A percentile compares a stretch with the other conserved stretches of the same genome.
Conservation (phyloP, 257 asterid species). For the Misopates orontium region DNA sequence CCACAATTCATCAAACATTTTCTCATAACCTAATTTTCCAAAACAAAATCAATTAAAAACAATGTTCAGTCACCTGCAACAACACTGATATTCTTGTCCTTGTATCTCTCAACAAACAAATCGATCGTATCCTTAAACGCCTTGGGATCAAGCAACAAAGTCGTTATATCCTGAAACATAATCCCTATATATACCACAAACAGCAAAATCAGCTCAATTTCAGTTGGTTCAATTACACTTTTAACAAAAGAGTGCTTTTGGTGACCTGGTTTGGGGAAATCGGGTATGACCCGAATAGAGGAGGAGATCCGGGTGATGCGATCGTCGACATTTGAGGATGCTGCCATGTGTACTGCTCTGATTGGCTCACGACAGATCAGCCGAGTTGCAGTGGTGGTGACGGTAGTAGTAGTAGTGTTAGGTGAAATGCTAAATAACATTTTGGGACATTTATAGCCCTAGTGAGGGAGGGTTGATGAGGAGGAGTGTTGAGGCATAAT, state of each 20-base stretch:
- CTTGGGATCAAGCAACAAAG: slow-evolving; percentile 79
- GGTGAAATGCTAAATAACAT: slow-evolving; percentile 21
- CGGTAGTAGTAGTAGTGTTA: slow-evolving; percentile 21
- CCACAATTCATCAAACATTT: background rate
- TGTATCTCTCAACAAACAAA: slow-evolving; percentile 89
- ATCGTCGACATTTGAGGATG: slow-evolving; percentile 44
- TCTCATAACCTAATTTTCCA: slow-evolving; percentile 17
- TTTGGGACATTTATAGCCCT: no score
- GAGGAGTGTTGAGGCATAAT: no score
- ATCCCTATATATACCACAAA: slow-evolving; percentile 50
- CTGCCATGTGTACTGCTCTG: slow-evolving; percentile 45
- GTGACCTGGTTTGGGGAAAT: slow-evolving; percentile 86
- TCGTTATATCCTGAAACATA: slow-evolving; percentile 90
- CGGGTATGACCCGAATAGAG: slow-evolving; percentile 79
- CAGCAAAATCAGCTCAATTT: slow-evolving; percentile 11
- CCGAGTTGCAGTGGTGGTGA: slow-evolving; percentile 26
- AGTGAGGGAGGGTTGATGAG: no score
- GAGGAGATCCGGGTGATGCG: slow-evolving; percentile 75
- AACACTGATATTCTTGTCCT: slow-evolving; percentile 59
- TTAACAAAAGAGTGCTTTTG: background rate
- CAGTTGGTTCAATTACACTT: background rate
- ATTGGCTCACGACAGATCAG: slow-evolving; percentile 27
- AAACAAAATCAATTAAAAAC: background rate
- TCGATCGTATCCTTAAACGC: slow-evolving; percentile 90
- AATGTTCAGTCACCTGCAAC: slow-evolving; percentile 63